A percentile compares a stretch with the other conserved stretches of the same genome.
Evolutionary conservation across 179 eudicot species (phyloP).

Genomic region (Silene vulgaris): DNA sequence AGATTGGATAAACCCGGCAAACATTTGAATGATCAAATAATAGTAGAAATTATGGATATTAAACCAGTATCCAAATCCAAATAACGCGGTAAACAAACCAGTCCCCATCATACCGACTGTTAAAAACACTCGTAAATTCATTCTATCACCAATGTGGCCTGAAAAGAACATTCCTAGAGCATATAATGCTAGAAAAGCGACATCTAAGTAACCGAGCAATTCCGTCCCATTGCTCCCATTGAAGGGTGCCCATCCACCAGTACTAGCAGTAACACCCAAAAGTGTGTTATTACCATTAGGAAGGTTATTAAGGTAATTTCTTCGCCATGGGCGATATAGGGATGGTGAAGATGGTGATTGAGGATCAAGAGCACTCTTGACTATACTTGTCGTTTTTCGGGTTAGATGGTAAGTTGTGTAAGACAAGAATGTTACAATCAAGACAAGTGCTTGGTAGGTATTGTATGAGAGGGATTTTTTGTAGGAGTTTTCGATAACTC

Average conservation of each 20-base stretch:
- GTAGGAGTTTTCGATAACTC: conserved; percentile 41
- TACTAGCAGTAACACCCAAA: conserved; percentile 23
- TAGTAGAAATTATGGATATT: conserved; percentile 58
- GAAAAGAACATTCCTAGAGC: conserved; percentile 51
- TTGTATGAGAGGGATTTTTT: conserved; percentile 53
- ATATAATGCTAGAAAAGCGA: conserved; percentile 64
- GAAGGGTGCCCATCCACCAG: conserved; percentile 72
- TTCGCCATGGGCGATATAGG: neutral
- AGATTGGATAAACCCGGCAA: conserved; percentile 73
- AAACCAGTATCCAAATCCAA: conserved; percentile 71
- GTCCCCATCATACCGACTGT: conserved; percentile 77
- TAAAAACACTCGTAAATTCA: conserved; percentile 53
- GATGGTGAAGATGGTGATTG: conserved; percentile 39
- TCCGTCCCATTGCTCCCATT: conserved; percentile 53
- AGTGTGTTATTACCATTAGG: conserved; percentile 10
- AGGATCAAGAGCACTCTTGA: conserved; percentile 82
- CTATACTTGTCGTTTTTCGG: conserved; percentile 72
- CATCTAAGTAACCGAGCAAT: conserved; percentile 69
- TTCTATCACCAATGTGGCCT: conserved; percentile 45
- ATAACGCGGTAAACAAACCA: conserved; percentile 61
- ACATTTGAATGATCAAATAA: conserved; percentile 59
- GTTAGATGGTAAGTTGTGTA: conserved; percentile 65
- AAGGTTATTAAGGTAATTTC: conserved; percentile 3
- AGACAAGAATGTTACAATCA: conserved; percentile 67
- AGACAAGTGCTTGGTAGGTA: conserved; percentile 62